Evolutionary conservation across 805 yeast species (phyloP).

Genomic region (Candida jianshihensis): DNA sequence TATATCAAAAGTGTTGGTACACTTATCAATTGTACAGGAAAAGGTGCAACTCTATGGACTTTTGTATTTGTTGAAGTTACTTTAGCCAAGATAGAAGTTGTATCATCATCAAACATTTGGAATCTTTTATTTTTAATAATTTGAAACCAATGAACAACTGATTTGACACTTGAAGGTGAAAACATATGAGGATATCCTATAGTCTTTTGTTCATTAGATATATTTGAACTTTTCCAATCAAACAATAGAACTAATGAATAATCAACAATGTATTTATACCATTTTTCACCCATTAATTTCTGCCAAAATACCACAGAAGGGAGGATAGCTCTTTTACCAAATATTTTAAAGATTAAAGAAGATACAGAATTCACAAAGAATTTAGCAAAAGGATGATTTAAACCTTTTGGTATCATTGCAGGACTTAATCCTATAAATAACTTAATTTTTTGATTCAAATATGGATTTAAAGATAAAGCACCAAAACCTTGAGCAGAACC

Average conservation of each 20-base stretch:
- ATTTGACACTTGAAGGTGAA: conserved; percentile 75
- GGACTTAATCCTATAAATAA: conserved; percentile 83
- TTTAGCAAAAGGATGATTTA: conserved; percentile 70
- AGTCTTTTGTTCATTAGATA: conserved; percentile 58
- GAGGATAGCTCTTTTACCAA: conserved; percentile 68
- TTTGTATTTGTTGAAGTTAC: conserved; percentile 17
- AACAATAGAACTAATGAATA: conserved; percentile 52
- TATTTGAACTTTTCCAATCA: conserved; percentile 64
- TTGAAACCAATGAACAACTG: conserved; percentile 82
- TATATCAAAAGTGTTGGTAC: conserved; percentile 63
- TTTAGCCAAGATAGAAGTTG: conserved; percentile 14
- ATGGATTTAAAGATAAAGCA: conserved; percentile 58
- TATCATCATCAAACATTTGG: conserved; percentile 67
- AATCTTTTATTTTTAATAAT: conserved; percentile 61
- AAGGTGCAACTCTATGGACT: conserved; percentile 45
- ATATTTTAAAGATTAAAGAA: conserved; percentile 66
- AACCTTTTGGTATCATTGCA: conserved; percentile 86
- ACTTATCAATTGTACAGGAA: conserved; percentile 45
- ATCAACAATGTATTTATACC: conserved; percentile 64
- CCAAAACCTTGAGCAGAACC: conserved; percentile 95
- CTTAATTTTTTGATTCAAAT: conserved; percentile 48
- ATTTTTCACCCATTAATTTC: conserved; percentile 61
- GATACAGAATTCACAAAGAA: conserved; percentile 60
- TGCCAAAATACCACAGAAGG: conserved; percentile 76
- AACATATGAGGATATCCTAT: conserved; percentile 74